Conservation (phyloP, 352 stramenopile genomes). For the Sclerospora graminicola region DNA sequence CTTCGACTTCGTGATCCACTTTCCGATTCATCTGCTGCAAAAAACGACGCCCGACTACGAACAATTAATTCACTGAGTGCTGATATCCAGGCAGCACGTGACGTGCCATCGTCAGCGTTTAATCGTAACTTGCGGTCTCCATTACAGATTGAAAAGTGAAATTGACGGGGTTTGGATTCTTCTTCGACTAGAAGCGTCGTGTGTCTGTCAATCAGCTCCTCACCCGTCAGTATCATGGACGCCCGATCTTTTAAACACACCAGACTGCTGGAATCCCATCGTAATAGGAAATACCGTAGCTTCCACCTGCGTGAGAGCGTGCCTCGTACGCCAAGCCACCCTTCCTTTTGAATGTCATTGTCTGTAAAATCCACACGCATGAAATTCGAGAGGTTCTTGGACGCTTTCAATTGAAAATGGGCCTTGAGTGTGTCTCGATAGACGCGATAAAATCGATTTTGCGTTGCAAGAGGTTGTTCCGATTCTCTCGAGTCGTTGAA, state of each 20-base stretch:
- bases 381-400: conserved; percentile 33
- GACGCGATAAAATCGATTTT: conserved; percentile 58
- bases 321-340: conserved; percentile 61
- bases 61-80: conserved; percentile 79
- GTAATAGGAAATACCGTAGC: conserved; percentile 73
- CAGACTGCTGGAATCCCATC: conserved; percentile 54
- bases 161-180: conserved; percentile 53
- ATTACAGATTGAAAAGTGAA: conserved; percentile 76
- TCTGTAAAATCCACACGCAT: conserved; percentile 52
- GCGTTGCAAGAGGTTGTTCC: not conserved
- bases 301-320: conserved; percentile 75
- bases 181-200: conserved; percentile 60
- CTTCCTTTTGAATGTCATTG: conserved; percentile 62
- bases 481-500: conserved; percentile 1
- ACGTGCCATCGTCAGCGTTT: conserved; percentile 56
- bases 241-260: conserved; percentile 65
- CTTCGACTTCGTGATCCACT: conserved; percentile 34
- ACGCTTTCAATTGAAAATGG: conserved; percentile 45
- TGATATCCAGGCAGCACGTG: conserved; percentile 53
- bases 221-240: conserved; percentile 58
- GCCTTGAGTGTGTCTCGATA: conserved; percentile 56
- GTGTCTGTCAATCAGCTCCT: conserved; percentile 65
- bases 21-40: conserved; percentile 62
- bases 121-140: conserved; percentile 52
- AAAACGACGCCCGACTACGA: conserved; percentile 61